phyloP scores from a whole-genome alignment of 139 green algal genomes.

The Chlamydomonas sp. region DNA sequence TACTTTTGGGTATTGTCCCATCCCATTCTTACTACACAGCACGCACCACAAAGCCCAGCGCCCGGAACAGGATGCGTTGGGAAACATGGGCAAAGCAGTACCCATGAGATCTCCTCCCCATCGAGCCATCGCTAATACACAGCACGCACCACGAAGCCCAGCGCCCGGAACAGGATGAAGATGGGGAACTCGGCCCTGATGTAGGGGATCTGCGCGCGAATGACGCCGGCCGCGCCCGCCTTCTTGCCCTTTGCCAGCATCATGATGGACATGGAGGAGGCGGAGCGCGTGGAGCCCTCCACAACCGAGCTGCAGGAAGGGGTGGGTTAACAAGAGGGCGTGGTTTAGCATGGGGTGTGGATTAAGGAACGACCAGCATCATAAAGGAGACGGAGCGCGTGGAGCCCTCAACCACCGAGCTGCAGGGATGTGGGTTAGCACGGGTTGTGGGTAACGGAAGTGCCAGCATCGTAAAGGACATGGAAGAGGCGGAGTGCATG shows the following conservation, averaged over 20 bases:
- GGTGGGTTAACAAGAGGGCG: not conserved
- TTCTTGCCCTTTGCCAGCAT: conserved; percentile 77
- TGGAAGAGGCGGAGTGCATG: too few species aligned
- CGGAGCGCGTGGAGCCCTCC: conserved; percentile 85
- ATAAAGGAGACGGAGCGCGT: too few species aligned
- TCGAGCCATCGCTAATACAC: not conserved
- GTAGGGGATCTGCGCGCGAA: conserved; percentile 80
- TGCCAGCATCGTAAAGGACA: too few species aligned
- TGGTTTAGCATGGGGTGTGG: not conserved
- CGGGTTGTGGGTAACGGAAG: too few species aligned
- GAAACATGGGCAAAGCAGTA: conserved; percentile 86
- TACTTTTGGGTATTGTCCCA: not conserved
- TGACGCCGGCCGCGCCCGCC: conserved; percentile 58
- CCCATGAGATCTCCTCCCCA: not conserved
- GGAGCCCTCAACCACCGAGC: conserved; percentile 51
- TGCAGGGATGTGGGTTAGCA: conserved; percentile 19
- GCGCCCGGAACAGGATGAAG: conserved; percentile 89
- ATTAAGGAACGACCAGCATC: too few species aligned
- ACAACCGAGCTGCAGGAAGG: conserved; percentile 75
- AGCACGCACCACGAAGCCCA: conserved; percentile 80
- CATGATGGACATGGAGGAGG: conserved; percentile 86
- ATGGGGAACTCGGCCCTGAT: conserved; percentile 88
- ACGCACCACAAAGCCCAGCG: conserved; percentile 80
- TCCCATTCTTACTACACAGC: not conserved
- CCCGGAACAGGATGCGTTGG: conserved; percentile 88